Evolutionary conservation across 495 filamentous ascomycete species (phyloP).

Genomic region (Hypoxylon crocopeplum): DNA sequence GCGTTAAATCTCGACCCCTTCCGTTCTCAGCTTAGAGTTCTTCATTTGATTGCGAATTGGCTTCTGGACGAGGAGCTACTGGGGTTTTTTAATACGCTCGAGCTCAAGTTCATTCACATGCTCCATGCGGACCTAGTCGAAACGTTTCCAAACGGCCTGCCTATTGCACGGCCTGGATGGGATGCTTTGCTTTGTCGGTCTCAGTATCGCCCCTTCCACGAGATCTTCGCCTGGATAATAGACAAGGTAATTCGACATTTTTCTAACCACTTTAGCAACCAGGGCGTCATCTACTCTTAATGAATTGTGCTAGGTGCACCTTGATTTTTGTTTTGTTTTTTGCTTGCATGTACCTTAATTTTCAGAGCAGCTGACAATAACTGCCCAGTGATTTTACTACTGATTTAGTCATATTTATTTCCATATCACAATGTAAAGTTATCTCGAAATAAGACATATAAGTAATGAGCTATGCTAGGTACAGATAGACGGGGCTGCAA

Average conservation of each 20-base stretch:
- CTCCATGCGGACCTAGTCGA: background rate
- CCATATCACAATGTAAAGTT: too few relatives aligned
- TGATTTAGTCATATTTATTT: too few relatives aligned
- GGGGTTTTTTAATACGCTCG: background rate
- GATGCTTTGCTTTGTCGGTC: background rate
- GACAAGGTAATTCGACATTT: slow-evolving; percentile 6
- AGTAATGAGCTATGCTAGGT: too few relatives aligned
- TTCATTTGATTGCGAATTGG: slow-evolving; percentile 18
- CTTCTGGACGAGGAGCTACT: background rate
- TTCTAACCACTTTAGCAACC: too few relatives aligned
- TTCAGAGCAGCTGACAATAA: too few relatives aligned
- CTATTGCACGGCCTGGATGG: slow-evolving; percentile 10
- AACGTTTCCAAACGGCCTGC: slow-evolving; percentile 5
- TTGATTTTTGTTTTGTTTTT: too few relatives aligned
- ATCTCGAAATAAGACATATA: too few relatives aligned
- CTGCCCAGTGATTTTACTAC: too few relatives aligned
- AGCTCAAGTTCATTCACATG: slow-evolving; percentile 2
- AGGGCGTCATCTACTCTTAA: too few relatives aligned
- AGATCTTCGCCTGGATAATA: slow-evolving; percentile 8
- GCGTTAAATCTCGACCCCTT: slow-evolving; percentile 7
- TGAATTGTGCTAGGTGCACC: too few relatives aligned
- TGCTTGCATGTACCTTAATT: too few relatives aligned
- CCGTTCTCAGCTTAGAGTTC: slow-evolving; percentile 3
- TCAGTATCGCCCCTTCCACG: background rate
- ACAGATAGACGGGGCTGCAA: slow-evolving; percentile 12